Evolutionary conservation across 371 early-diverging fungal genomes (phyloP), one percentile per base, ranked within the genome.

Genomic region (Mucor velutinosus): DNA sequence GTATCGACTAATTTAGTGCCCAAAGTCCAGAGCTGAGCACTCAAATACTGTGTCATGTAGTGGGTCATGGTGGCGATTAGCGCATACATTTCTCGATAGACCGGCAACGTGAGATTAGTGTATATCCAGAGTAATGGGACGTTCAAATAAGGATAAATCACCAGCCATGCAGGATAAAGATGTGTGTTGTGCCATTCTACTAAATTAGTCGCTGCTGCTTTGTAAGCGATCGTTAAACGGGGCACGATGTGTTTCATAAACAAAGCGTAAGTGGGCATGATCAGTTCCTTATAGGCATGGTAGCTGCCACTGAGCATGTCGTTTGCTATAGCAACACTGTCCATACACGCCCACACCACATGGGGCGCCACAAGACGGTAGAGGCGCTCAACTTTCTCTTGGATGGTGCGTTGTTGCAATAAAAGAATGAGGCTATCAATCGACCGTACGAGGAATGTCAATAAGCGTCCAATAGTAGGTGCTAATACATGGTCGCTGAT

Each of bases 241-340:
- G 74, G 74, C 37, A 66, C 21, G 29, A 74, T 35, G 12, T 69
- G 67, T 32, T 70, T 69, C 27, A 64, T 55, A 33, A 66, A 70
- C 6, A 74, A 17, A 0, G 0, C 19, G 57, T 66, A 69, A 5
- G 70, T 60, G 21, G 74, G 74, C 2, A 55, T 6, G 11, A 67
- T 17, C 33, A 69, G 2, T 33, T 69, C 45, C 19, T 45, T 45
- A 19, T 45, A 45, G 6, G n/a, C 45, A 45, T 45, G 45, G n/a
- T 45, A n/a, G 19, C 45, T 45, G n/a, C 45, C 45, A 6, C 6
- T 8, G 2, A 45, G 5, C 4, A 45, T 7, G n/a, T 45, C 45
- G 19, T 45, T 45, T 3, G 7, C 7, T 6, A 45, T 7, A 7
- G 45, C n/a, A 7, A 7, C 45, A 19, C 45, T 19, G 8, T 45